Base-by-base conservation (phyloP, 352 stramenopile species). In the Globisporangium recalcitrans region DNA sequence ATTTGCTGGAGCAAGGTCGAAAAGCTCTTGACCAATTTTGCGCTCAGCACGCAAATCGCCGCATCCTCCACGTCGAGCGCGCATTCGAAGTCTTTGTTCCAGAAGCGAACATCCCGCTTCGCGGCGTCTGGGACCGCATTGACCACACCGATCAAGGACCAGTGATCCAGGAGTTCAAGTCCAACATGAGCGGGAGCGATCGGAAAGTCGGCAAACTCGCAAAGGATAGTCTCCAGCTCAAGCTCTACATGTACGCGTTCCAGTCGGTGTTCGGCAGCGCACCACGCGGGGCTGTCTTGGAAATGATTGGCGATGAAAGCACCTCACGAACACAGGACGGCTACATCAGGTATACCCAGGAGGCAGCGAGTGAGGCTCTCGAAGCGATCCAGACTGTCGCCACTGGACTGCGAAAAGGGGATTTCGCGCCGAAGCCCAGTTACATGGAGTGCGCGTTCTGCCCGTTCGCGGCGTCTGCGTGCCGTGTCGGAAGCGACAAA, bases 141-240 rank as follows among this genome's bases (percentile, higher is more conserved):
- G 85, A 95, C 27, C 54, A 40, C 19, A 60, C 70, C 24, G 47
- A 67, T 26, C 64, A 31, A 11, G 63, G 61, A 13, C 63, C 78
- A 1, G 63, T 91, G 10, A 87, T 95, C 22, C 77, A 88, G 54
- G 85, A 95, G 68, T 95, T 92, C 71, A 95, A 95, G 65, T 87
- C 85, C 11, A 93, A 92, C 52, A 75, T 91, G 58, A 74, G 77
- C 48, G 73, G 73, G 7, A 64, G 70, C 16, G 48, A 60, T 3
- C 78, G 85, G 5, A 78, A 91, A 19, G 71, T 90, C 62, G 63
- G 67, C 26, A 77, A 72, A 47, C 60, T 87, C 1, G 80, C 83
- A 11, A 60, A 69, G 21, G 70, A 88, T n/a, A 95, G 84, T 56
- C 69, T 93, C 2, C 85, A 95, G 70, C 75, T 95, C 16, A 79